phyloP scores from a whole-genome alignment of 2,329 filamentous ascomycete species.

The Penicillium crustosum region DNA sequence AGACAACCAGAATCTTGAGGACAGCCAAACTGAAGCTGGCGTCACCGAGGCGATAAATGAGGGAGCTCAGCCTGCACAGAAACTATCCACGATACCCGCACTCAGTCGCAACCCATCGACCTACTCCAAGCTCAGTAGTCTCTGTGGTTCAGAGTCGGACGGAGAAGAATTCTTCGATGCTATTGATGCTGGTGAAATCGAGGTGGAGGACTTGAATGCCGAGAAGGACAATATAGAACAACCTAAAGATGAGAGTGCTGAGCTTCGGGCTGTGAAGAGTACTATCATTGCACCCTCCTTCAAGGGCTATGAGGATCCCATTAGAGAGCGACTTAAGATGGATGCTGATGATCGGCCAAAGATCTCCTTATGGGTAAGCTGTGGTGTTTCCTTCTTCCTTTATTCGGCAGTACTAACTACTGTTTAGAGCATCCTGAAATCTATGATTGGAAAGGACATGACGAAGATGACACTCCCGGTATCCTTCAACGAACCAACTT shows the following conservation, averaged over 20 bases:
- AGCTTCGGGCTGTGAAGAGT: slow-evolving; percentile 51
- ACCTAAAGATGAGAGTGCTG: slow-evolving; percentile 37
- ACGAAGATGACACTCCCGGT: slow-evolving; percentile 99
- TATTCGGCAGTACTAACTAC: slow-evolving; percentile 6
- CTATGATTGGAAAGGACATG: slow-evolving; percentile 99
- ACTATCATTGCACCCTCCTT: slow-evolving; percentile 75
- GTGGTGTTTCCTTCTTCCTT: neutral
- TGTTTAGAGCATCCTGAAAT: slow-evolving; percentile 84
- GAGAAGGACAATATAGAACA: slow-evolving; percentile 49
- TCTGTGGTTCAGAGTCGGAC: slow-evolving; percentile 74
- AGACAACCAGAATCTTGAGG: slow-evolving; percentile 31
- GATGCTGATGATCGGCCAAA: slow-evolving; percentile 91
- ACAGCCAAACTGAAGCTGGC: slow-evolving; percentile 34
- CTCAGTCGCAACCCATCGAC: slow-evolving; percentile 62
- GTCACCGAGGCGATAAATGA: slow-evolving; percentile 12
- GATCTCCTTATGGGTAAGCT: slow-evolving; percentile 87
- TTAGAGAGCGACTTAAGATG: slow-evolving; percentile 77
- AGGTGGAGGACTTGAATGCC: slow-evolving; percentile 61
- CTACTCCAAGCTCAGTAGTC: slow-evolving; percentile 67
- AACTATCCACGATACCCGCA: slow-evolving; percentile 9
- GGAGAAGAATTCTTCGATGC: slow-evolving; percentile 98
- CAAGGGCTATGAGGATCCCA: slow-evolving; percentile 85
- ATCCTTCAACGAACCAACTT: slow-evolving; percentile 98
- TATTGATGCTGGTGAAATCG: slow-evolving; percentile 87
- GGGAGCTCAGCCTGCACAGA: slow-evolving; percentile 13